A percentile compares a stretch with the other conserved stretches of the same genome.
Conservation (phyloP, 148 eudicot species). For the Agrostemma githago region DNA sequence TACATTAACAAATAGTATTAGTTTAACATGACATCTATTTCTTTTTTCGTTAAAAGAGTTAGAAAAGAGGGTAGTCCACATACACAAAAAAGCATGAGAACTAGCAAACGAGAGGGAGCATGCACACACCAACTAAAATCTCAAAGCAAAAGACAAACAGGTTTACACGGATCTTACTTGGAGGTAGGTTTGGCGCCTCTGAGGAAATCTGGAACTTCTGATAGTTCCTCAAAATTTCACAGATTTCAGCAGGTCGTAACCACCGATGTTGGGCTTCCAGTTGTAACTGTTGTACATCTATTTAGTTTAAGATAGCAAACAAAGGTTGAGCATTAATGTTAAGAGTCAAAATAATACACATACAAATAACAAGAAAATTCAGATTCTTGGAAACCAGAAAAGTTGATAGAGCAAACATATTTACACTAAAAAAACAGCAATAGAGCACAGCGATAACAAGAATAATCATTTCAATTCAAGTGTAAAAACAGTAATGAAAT, state of each 20-base stretch:
- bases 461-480: neutral
- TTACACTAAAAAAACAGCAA: conserved; percentile 13
- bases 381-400: neutral
- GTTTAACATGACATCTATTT: no score
- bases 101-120: neutral
- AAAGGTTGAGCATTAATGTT: neutral
- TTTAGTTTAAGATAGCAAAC: neutral
- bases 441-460: neutral
- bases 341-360: conserved; percentile 18
- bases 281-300: conserved; percentile 57
- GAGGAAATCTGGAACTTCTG: conserved; percentile 47
- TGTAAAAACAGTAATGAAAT: neutral
- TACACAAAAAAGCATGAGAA: neutral
- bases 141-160: conserved; percentile 4
- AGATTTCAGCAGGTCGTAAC: conserved; percentile 73
- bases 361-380: neutral
- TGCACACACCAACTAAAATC: neutral
- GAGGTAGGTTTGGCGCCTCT: conserved; percentile 56
- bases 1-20: neutral
- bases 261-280: conserved; percentile 65
- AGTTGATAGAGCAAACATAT: no score
- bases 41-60: no score
- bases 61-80: no score
- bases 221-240: conserved; percentile 57
- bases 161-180: conserved; percentile 29